phyloP scores from a whole-genome alignment of 306 rosid species.

The Coriaria nepalensis region DNA sequence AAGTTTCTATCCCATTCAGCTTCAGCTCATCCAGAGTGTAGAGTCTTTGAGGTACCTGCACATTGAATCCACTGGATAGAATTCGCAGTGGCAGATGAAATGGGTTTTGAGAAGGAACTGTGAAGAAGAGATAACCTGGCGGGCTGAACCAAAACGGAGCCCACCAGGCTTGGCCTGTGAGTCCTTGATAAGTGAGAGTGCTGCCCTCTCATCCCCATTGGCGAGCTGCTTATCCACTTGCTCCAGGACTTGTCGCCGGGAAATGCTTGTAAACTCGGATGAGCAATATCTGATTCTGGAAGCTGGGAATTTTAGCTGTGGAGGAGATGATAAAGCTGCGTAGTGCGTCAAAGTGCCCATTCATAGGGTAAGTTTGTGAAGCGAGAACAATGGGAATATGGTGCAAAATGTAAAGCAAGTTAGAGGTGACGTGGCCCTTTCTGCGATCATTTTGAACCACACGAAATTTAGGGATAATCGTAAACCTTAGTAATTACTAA shows the following conservation, averaged over 20 bases:
- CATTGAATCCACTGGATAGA: constrained; percentile 3
- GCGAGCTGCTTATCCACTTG: constrained; percentile 50
- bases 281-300: constrained; percentile 26
- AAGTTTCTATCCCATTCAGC: constrained; percentile 70
- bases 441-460: constrained; percentile 1
- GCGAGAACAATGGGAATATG: too few relatives aligned
- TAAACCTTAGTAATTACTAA: not conserved
- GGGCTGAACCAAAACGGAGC: constrained; percentile 72
- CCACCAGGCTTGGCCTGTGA: constrained; percentile 64
- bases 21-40: constrained; percentile 86
- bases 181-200: constrained; percentile 51
- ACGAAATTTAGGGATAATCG: constrained; percentile 9
- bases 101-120: not conserved
- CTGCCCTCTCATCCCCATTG: constrained; percentile 61
- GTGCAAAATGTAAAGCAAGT: not conserved
- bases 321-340: constrained; percentile 19
- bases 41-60: constrained; percentile 86
- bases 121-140: constrained; percentile 39
- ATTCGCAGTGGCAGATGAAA: not conserved
- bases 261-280: constrained; percentile 25
- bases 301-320: constrained; percentile 12
- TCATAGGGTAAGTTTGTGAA: not conserved
- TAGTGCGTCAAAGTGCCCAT: constrained; percentile 31
- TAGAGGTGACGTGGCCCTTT: not conserved
- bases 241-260: constrained; percentile 38